Base-by-base conservation (phyloP, 352 stramenopile genomes). In the Pythium aphanidermatum region DNA sequence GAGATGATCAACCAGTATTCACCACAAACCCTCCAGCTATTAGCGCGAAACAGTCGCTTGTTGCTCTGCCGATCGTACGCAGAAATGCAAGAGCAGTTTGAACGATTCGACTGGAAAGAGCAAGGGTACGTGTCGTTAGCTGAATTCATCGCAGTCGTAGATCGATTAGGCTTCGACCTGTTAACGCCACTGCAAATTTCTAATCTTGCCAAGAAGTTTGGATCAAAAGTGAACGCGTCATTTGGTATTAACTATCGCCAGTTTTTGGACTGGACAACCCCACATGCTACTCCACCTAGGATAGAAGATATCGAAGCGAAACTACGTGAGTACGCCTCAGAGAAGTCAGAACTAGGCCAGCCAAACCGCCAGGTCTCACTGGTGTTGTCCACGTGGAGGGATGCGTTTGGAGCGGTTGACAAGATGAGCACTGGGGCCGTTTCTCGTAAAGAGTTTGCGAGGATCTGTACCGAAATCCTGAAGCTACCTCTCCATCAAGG, bases 211-310 rank as follows among this genome's bases (percentile, higher is more conserved):
- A 86, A 79, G 37, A 38, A 38, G 14, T 90, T 87, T 35, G 59
- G 76, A 13, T 47, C 56, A 5, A 82, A 83, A 28, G 29, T 53
- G n/a, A 58, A 63, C 12, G 63, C 62, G 0, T 28, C 49, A 3
- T 86, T 83, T 46, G 73, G 67, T 2, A 70, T 90, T 23, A 81
- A 86, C 26, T 87, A 85, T 37, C 59, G 60, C 3, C 60, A 81
- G 28, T 85, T 86, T 19, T 43, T 90, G 24, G 68, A 87, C 42
- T 90, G 78, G 78, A 74, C 69, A 26, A 82, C 67, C 6, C 74
- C 68, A 14, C 48, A 16, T 38, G 41, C 58, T 13, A 26, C 58
- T 17, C 39, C 64, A 7, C 13, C 28, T 9, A 58, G 69, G 21
- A 68, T 85, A 16, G 60, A 70, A 20, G 51, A 49, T 12, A 48